phyloP scores from a whole-genome alignment of 345 rosid species.

The Anastatica hierochuntica region DNA sequence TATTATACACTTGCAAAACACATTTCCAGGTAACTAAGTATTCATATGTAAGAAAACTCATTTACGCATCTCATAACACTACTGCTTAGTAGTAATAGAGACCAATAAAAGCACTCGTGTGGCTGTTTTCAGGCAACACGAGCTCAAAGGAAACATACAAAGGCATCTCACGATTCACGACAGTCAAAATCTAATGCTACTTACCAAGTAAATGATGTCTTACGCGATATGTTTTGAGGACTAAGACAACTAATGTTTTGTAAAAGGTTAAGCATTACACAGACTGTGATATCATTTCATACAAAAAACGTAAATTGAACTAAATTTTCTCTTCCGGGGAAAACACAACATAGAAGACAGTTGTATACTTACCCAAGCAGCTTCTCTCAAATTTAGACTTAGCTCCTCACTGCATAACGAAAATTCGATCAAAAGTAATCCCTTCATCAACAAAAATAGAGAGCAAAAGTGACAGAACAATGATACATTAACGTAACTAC shows the following conservation, averaged over 20 bases:
- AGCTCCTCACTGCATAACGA: constrained; percentile 68
- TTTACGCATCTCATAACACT: no score
- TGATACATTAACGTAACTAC: neutral
- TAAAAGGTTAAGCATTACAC: no score
- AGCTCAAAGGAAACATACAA: no score
- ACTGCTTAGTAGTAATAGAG: no score
- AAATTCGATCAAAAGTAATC: neutral
- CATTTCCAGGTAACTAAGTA: neutral
- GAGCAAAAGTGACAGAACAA: neutral
- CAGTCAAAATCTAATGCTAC: no score
- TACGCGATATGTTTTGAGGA: neutral
- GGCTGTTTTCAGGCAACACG: no score
- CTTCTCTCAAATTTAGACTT: constrained; percentile 77
- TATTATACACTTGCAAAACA: constrained; percentile 10
- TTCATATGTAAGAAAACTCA: neutral
- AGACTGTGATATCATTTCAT: no score
- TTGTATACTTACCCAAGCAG: constrained; percentile 75
- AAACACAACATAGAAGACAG: neutral
- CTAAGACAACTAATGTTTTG: no score
- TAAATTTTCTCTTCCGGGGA: no score
- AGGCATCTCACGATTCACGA: no score
- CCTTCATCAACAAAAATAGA: constrained; percentile 8
- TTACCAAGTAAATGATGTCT: neutral
- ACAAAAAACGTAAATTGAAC: no score
- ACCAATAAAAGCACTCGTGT: no score